These are phyloP conservation scores for Laburnicola sp. DNA, from an alignment of 2,329 filamentous ascomycete species.

Conservation along the genomic window DNA sequence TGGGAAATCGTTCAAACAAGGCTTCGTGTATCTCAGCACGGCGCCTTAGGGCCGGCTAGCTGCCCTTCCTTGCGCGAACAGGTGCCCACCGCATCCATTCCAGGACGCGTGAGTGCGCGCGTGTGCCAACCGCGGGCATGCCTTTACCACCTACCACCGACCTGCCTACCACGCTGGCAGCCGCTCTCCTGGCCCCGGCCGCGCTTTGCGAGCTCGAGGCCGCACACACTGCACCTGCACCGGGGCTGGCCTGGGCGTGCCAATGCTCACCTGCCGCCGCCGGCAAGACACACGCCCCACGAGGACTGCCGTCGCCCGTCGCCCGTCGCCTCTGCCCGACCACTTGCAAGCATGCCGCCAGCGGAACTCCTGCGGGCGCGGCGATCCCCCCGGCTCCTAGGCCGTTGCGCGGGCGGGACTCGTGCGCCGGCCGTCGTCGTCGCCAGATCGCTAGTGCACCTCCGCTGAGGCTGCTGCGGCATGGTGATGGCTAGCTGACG, in stretches of 20 bases:
- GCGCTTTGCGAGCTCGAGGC: no score
- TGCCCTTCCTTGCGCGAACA: constrained; percentile 34
- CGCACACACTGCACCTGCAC: no score
- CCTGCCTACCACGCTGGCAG: no score
- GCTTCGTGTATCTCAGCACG: constrained; percentile 44
- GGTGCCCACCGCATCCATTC: not conserved
- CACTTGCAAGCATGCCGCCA: not conserved
- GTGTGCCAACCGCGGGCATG: no score
- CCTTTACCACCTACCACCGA: no score
- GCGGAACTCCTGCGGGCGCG: not conserved
- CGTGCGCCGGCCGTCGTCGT: not conserved
- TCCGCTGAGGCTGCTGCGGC: not conserved
- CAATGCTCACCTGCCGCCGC: constrained; percentile 13
- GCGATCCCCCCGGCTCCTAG: not conserved
- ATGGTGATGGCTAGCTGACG: not conserved
- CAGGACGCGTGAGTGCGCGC: no score
- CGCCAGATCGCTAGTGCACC: not conserved
- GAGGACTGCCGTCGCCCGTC: constrained; percentile 21
- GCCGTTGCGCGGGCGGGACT: not conserved
- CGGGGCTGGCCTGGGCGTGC: not conserved
- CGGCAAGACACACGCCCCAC: constrained; percentile 26
- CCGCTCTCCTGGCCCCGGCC: no score
- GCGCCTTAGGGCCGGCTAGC: constrained; percentile 42
- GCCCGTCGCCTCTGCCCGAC: constrained; percentile 6
- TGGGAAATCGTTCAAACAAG: constrained; percentile 46